Percentiles rank a stretch among this genome's conserved stretches.
Evolutionary conservation across 139 green algal genomes (phyloP).

Genomic region (Haematococcus lacustris): DNA sequence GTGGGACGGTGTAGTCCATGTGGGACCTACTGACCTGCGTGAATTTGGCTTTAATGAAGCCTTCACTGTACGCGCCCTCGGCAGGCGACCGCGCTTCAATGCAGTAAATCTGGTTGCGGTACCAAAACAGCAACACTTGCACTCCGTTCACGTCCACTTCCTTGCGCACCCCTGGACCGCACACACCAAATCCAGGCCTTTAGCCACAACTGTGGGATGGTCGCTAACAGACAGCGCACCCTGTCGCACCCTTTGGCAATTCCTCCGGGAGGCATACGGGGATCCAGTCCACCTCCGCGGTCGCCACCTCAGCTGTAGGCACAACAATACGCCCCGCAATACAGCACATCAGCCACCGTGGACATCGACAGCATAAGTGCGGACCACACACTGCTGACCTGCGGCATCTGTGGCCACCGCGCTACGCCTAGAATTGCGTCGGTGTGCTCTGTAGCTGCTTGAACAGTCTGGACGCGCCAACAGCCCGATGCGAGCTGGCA

Average conservation of each 20-base stretch:
- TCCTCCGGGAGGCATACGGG: conserved; percentile 73
- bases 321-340: too few relatives aligned
- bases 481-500: too few relatives aligned
- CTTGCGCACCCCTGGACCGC: conserved; percentile 64
- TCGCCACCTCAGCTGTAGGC: background rate
- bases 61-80: conserved; percentile 92
- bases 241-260: conserved; percentile 67
- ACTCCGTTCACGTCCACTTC: conserved; percentile 74
- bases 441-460: too few relatives aligned
- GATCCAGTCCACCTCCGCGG: conserved; percentile 38
- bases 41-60: conserved; percentile 89
- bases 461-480: too few relatives aligned
- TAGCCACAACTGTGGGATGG: background rate
- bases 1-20: too few relatives aligned
- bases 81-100: conserved; percentile 87
- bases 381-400: too few relatives aligned
- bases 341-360: too few relatives aligned
- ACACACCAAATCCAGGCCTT: background rate
- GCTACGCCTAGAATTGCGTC: too few relatives aligned
- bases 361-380: too few relatives aligned
- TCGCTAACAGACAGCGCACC: background rate
- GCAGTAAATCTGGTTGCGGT: conserved; percentile 85
- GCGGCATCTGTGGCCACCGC: too few relatives aligned
- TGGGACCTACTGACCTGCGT: conserved; percentile 88
- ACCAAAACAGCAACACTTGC: conserved; percentile 93